Percentiles rank a stretch among this genome's conserved stretches.
These are phyloP conservation scores for Neltuma alba DNA, from an alignment of 306 rosid species.

Conservation along the genomic window DNA sequence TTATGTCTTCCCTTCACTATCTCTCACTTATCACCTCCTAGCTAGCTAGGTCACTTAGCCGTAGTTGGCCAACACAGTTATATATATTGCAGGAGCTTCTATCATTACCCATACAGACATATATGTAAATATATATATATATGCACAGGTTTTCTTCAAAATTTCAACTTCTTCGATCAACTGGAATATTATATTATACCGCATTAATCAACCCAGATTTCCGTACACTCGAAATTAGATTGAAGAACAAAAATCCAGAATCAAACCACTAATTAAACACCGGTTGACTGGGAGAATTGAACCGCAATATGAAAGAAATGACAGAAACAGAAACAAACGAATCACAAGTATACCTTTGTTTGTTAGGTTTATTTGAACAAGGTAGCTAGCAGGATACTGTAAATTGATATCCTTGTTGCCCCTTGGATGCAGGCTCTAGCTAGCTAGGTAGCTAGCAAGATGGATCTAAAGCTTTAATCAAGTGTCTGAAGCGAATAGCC, in stretches of 20 bases:
- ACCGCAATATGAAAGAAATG: neutral
- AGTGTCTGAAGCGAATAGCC: neutral
- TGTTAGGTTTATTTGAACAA: neutral
- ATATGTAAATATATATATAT: neutral
- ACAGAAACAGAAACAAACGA: neutral
- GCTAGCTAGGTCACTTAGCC: constrained; percentile 1
- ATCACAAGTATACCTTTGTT: constrained; percentile 6
- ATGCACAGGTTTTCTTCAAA: neutral
- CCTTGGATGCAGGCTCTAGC: constrained; percentile 4
- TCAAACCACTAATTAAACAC: neutral
- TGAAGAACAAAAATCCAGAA: constrained; percentile 16
- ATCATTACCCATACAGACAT: neutral
- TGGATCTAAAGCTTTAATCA: neutral
- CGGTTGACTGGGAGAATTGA: neutral
- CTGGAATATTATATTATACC: neutral
- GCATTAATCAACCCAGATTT: neutral
- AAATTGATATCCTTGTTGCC: constrained; percentile 23
- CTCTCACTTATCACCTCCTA: neutral
- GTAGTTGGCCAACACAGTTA: constrained; percentile 2
- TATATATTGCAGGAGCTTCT: too few species aligned
- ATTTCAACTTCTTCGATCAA: constrained; percentile 30
- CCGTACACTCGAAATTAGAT: constrained; percentile 4
- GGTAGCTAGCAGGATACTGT: neutral
- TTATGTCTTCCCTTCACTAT: neutral
- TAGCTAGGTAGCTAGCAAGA: neutral